These are phyloP conservation scores for Aspergillus arachidicola DNA, from an alignment of 2,329 filamentous ascomycete genomes.

Conservation along the genomic window DNA sequence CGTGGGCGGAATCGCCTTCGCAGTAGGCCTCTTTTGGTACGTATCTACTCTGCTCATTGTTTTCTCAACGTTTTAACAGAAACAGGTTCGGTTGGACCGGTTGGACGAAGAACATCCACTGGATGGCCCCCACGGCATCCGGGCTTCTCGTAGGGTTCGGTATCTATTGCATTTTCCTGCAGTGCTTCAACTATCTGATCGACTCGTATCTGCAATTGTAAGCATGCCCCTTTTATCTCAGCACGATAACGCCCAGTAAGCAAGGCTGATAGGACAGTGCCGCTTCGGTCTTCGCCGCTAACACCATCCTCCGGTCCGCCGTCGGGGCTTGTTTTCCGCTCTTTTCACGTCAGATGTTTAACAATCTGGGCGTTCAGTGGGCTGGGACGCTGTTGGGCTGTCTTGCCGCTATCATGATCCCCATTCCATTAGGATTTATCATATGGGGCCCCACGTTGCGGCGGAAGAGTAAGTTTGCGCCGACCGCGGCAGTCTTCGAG, in stretches of 20 bases:
- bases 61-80: neutral
- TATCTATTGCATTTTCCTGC: constrained; percentile 37
- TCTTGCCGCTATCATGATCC: constrained; percentile 39
- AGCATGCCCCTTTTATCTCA: constrained; percentile 16
- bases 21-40: constrained; percentile 40
- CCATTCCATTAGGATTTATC: constrained; percentile 40
- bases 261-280: constrained; percentile 29
- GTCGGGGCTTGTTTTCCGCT: constrained; percentile 40
- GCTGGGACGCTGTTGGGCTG: constrained; percentile 42
- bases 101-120: constrained; percentile 35
- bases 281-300: constrained; percentile 42
- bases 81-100: constrained; percentile 37
- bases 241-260: neutral
- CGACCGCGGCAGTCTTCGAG: constrained; percentile 17
- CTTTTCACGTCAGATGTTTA: constrained; percentile 41
- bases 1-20: constrained; percentile 35
- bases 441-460: constrained; percentile 34
- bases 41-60: neutral
- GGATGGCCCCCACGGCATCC: constrained; percentile 38
- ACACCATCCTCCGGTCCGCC: constrained; percentile 41
- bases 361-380: constrained; percentile 42
- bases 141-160: constrained; percentile 37
- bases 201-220: constrained; percentile 45
- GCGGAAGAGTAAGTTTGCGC: constrained; percentile 32
- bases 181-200: constrained; percentile 42